Conservation (phyloP, 2,329 filamentous ascomycete genomes). For the Trichoderma sp. region DNA sequence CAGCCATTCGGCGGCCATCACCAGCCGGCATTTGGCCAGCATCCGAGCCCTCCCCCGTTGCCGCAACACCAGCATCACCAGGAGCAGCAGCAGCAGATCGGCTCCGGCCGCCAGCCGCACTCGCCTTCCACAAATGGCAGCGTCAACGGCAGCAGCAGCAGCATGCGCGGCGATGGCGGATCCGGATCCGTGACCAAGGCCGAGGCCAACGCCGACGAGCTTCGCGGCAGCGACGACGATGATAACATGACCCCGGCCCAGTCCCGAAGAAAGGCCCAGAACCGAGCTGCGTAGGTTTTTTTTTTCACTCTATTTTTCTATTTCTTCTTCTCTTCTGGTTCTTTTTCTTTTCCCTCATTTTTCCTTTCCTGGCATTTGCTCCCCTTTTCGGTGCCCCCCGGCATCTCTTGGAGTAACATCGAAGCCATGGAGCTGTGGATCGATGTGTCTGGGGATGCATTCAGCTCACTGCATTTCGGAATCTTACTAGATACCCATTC, state of each 20-base stretch:
- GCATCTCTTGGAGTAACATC: background rate
- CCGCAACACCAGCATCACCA: conserved; percentile 22
- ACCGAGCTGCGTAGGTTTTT: conserved; percentile 57
- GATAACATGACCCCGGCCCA: conserved; percentile 57
- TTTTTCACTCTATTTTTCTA: background rate
- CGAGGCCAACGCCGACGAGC: conserved; percentile 41
- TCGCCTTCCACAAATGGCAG: conserved; percentile 24
- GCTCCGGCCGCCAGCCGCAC: conserved; percentile 27
- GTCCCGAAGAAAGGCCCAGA: conserved; percentile 59
- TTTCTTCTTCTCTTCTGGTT: background rate
- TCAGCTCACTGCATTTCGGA: background rate
- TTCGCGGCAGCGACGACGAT: conserved; percentile 52
- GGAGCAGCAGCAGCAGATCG: conserved; percentile 27
- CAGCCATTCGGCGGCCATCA: conserved; percentile 40
- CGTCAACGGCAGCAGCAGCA: conserved; percentile 25
- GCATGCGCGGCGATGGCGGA: conserved; percentile 15
- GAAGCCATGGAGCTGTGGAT: background rate
- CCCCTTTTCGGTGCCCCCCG: background rate
- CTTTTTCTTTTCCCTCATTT: background rate
- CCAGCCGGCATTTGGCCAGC: conserved; percentile 31
- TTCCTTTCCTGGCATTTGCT: background rate
- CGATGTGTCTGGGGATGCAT: background rate
- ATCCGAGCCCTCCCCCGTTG: conserved; percentile 19
- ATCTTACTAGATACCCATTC: background rate
- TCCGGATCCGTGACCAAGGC: conserved; percentile 30